Conservation (phyloP, 148 eudicot species). For the Vaccinium darrowii region DNA sequence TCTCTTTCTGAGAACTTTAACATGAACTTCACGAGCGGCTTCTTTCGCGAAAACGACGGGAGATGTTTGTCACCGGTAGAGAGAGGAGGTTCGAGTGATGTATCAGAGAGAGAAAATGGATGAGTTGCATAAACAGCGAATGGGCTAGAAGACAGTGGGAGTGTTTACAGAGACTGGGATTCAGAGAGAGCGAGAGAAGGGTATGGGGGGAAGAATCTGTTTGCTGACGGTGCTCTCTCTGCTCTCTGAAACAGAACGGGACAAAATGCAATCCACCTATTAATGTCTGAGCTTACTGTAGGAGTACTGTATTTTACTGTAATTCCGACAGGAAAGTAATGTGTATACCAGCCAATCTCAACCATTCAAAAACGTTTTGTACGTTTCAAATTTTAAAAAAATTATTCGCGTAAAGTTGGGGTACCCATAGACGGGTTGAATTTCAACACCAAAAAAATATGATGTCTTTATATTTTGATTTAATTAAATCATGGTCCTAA, state of each 20-base stretch:
- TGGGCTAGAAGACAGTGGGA: not conserved
- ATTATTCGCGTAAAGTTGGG: no score
- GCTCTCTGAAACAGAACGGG: not conserved
- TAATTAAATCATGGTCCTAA: no score
- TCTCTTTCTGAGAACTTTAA: conserved; percentile 9
- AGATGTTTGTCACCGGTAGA: not conserved
- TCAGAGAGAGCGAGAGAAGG: not conserved
- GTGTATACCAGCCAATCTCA: no score
- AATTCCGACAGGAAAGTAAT: no score
- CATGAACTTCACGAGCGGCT: conserved; percentile 21
- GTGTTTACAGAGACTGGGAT: not conserved
- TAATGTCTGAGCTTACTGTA: not conserved
- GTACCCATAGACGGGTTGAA: no score
- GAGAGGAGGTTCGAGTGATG: not conserved
- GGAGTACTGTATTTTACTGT: no score
- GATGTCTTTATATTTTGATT: no score
- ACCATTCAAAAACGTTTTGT: no score
- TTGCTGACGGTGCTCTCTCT: not conserved
- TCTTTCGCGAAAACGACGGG: conserved; percentile 11
- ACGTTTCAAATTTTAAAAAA: no score
- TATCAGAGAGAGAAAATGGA: conserved; percentile 1
- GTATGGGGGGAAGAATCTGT: not conserved
- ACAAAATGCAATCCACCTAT: not conserved
- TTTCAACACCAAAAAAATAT: no score
- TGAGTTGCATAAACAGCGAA: not conserved